Evolutionary conservation across 495 filamentous ascomycete species (phyloP).

Genomic region (Aspergillus avenaceus): DNA sequence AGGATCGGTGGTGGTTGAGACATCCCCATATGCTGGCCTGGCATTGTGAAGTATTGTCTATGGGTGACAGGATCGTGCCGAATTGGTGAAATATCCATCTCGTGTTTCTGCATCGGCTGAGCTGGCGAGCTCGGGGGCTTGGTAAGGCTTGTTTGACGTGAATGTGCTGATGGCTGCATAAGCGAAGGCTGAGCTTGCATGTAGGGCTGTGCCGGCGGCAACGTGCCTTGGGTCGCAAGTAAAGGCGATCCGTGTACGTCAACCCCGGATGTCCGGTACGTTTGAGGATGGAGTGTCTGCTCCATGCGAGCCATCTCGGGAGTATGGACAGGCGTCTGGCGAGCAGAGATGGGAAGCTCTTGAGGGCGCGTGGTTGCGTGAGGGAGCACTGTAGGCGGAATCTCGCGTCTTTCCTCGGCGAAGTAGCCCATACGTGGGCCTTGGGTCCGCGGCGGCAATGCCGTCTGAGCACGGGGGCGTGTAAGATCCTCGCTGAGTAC

Average conservation of each 20-base stretch:
- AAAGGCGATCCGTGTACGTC: constrained; percentile 24
- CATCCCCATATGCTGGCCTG: constrained; percentile 21
- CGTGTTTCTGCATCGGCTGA: constrained; percentile 26
- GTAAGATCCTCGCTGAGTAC: constrained; percentile 29
- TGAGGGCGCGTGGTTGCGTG: constrained; percentile 24
- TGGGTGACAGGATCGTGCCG: constrained; percentile 38
- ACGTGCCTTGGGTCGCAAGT: constrained; percentile 7
- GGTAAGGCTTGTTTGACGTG: constrained; percentile 36
- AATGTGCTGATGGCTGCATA: constrained; percentile 29
- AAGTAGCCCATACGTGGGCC: constrained; percentile 45
- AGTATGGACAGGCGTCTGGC: constrained; percentile 23
- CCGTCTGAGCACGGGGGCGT: constrained; percentile 27
- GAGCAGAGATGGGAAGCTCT: constrained; percentile 30
- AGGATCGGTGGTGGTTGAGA: constrained; percentile 31
- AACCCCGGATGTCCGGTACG: constrained; percentile 13
- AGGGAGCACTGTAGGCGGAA: constrained; percentile 24
- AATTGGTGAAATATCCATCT: constrained; percentile 34
- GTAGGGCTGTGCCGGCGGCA: constrained; percentile 18
- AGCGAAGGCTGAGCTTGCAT: constrained; percentile 26
- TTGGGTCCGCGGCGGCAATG: constrained; percentile 22
- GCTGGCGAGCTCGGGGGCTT: constrained; percentile 37
- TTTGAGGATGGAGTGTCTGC: constrained; percentile 28
- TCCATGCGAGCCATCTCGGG: constrained; percentile 38
- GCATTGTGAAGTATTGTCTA: constrained; percentile 26
- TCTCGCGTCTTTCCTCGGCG: constrained; percentile 41